Evolutionary conservation across 139 green algal species (phyloP), one percentile per base, ranked within the genome.

Genomic region (Mychonastes homosphaera): DNA sequence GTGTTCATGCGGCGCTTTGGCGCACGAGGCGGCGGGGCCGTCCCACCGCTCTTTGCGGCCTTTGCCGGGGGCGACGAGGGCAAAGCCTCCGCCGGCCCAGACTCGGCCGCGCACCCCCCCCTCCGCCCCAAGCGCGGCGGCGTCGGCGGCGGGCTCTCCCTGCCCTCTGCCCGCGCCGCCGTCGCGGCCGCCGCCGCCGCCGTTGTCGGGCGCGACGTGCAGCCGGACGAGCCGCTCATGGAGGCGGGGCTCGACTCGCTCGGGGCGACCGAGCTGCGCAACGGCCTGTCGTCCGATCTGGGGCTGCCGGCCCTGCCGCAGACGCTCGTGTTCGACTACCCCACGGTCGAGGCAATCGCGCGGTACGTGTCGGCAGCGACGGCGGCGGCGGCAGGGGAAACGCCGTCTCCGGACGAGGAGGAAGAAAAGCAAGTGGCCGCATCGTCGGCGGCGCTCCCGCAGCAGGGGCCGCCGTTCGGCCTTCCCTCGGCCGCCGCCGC

Each of bases 261-360:
- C 28, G 85, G 72, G 0, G 67, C 82, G 24, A 81, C 90, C 29
- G 84, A 92, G 71, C 74, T 92, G 57, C 65, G 83, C 33, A 92
- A 90, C 72, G 57, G 66, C 12, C 69, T 92, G 32, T 72, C 43
- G 23, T 78, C 88, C 26, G 69, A 63, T 0, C 26, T 86, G 3
- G 79, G 90, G 51, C 70, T 92, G 23, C 84, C 84, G 4, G 54
- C 71, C 21, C 70, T 92, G 23, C 84, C 84, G 4, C 51, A 69
- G 19, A 94, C 85, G 0, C 59, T 93, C 13, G 44, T 54, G 26
- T 92, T 92, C 71, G 84, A 94, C 70, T 86, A 93, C 63, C 85
- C 85, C 23, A 72, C 80, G 2, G 53, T 77, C 0, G 47, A 30
- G 0, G 67, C 58, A 21, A 65, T 84, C n/a, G 43, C 74, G 6